phyloP scores from a whole-genome alignment of 305 asterid species.

The Fraxinus paxiana region DNA sequence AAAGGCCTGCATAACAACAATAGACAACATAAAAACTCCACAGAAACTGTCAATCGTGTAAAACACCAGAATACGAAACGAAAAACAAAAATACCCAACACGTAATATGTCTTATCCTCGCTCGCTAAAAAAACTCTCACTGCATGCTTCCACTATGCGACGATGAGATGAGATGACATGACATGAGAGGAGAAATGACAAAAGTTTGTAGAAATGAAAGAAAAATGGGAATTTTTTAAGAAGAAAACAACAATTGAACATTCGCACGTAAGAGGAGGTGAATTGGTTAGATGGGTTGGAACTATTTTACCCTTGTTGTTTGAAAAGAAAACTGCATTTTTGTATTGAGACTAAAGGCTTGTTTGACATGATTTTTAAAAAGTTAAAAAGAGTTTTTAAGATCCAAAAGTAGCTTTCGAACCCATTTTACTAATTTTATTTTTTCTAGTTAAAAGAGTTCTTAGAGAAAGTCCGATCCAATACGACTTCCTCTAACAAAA shows the following conservation, averaged over 20 bases:
- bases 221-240: no score
- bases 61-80: not conserved
- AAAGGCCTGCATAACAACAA: no score
- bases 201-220: not conserved
- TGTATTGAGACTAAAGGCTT: no score
- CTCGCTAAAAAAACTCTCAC: not conserved
- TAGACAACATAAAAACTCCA: no score
- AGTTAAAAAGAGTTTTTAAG: no score
- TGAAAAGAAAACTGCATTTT: not conserved
- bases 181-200: not conserved
- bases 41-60: not conserved
- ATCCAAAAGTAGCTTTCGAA: no score
- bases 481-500: no score
- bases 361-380: not conserved
- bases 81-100: not conserved
- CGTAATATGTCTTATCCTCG: not conserved
- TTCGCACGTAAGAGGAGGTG: not conserved
- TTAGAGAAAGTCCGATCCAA: not conserved
- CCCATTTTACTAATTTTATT: no score
- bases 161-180: not conserved
- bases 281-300: no score
- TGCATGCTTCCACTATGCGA: not conserved
- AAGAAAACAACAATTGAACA: not conserved
- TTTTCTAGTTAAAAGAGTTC: no score
- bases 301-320: not conserved